phyloP scores from a whole-genome alignment of 352 stramenopile genomes.

The Aphanomyces astaci region DNA sequence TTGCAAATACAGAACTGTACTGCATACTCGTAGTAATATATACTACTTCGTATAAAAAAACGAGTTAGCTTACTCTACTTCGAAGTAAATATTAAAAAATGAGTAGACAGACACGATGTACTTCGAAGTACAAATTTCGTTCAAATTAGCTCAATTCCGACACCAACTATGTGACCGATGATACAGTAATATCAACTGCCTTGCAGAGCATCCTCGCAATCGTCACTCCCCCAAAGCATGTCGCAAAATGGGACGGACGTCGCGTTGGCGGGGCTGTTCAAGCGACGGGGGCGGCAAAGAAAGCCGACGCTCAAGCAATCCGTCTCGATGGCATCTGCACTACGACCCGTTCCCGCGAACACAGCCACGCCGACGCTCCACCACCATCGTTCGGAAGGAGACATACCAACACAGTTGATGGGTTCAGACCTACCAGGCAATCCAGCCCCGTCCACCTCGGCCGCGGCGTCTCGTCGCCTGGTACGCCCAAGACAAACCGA shows the following conservation, averaged over 20 bases:
- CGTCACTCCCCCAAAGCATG: background rate
- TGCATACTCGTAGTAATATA: too few species aligned
- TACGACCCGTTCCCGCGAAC: background rate
- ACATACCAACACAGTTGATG: background rate
- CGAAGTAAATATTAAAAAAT: too few species aligned
- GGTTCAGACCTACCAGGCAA: background rate
- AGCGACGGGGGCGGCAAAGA: background rate
- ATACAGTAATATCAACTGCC: background rate
- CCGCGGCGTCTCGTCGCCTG: background rate
- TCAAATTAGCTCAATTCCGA: too few species aligned
- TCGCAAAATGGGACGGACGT: background rate
- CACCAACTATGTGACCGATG: too few species aligned
- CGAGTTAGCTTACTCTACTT: too few species aligned
- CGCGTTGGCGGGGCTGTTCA: background rate
- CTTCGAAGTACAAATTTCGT: too few species aligned
- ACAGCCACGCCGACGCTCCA: background rate
- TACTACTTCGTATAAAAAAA: too few species aligned
- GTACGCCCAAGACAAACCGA: too few species aligned
- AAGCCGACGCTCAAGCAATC: background rate
- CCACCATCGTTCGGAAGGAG: background rate
- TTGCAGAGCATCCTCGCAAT: too few species aligned
- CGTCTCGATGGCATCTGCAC: background rate
- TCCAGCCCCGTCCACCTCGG: background rate
- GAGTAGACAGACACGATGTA: background rate
- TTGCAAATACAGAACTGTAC: too few species aligned